Evolutionary conservation across 306 rosid species (phyloP), one percentile per base, ranked within the genome.

Genomic region (Corylus avellana): DNA sequence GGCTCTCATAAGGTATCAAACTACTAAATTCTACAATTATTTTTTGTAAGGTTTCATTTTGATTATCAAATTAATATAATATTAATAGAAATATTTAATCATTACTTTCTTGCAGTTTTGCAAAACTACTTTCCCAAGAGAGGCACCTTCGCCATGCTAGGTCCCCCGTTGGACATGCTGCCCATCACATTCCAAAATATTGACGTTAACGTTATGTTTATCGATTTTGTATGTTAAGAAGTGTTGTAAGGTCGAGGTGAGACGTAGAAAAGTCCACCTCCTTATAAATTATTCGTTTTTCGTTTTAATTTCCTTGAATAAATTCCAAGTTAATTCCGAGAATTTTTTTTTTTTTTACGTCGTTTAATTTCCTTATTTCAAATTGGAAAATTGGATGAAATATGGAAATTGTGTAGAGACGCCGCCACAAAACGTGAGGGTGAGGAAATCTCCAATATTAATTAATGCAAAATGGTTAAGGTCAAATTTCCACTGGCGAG

Each of bases 81-180:
- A 22, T 22, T 22, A 4, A 70, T n/a, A 0, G 18, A 8, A 39
- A 44, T 22, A 22, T 22, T 32, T 32, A 32, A 32, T 22, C 46
- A 22, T 70, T 14, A 62, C 42, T 6, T 61, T 49, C 4, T 11
- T 73, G 61, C 72, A 90, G 91, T 85, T 89, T 87, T 73, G 92
- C 95, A 7, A 78, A 81, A 68, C 47, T 72, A 4, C 88, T 91
- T 17, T 87, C 91, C 0, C 67, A 78, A 47, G 96, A 91, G 78
- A 89, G 84, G 70, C 80, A 80, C 70, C 73, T 70, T 73, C 84
- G 93, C 75, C 84, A 86, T 39, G 56, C 72, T 51, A 86, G 17
- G 75, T 89, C 96, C 1, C 89, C 93, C 46, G 46, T 6, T 42
- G 46, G 46, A 42, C 46, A 42, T 22, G 46, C 46, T 42, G 46